A percentile compares a stretch with the other conserved stretches of the same genome.
Evolutionary conservation across 352 stramenopile genomes (phyloP).

Genomic region (Pythium aquatile): DNA sequence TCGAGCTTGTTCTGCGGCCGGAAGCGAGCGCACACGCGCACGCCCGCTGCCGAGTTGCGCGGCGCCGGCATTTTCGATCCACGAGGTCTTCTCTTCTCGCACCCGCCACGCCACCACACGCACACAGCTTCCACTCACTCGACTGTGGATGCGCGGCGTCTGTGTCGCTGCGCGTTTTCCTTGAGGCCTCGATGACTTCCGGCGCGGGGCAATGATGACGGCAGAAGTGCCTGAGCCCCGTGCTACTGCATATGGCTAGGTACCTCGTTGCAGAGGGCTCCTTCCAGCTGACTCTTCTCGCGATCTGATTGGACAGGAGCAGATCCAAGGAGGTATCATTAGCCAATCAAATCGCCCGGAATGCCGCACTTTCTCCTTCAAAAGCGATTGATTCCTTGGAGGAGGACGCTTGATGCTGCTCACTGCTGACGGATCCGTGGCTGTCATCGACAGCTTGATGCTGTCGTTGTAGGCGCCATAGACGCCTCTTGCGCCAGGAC

Average conservation of each 20-base stretch:
- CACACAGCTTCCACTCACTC: not conserved
- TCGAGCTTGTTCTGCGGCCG: conserved; percentile 79
- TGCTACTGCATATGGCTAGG: not conserved
- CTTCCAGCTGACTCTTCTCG: not conserved
- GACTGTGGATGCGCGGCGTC: not conserved
- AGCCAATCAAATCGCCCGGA: not conserved
- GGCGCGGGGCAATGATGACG: not conserved
- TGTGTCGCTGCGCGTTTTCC: conserved; percentile 3
- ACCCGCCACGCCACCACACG: not conserved
- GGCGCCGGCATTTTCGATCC: not conserved
- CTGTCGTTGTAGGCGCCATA: not conserved
- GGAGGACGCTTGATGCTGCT: not conserved
- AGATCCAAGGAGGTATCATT: not conserved
- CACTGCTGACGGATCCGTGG: not conserved
- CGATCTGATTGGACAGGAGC: not conserved
- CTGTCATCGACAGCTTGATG: not conserved
- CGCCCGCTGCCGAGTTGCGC: conserved; percentile 33
- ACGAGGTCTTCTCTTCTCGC: not conserved
- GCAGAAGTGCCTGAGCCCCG: not conserved
- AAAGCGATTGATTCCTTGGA: not conserved
- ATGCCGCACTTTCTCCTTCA: not conserved
- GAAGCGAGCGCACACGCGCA: conserved; percentile 73
- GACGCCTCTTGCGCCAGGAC: conserved; percentile 43
- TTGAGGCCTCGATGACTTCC: not conserved
- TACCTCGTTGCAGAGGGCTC: conserved; percentile 1